Conservation (phyloP, 805 yeast genomes). For the Saturnispora ahearnii region DNA sequence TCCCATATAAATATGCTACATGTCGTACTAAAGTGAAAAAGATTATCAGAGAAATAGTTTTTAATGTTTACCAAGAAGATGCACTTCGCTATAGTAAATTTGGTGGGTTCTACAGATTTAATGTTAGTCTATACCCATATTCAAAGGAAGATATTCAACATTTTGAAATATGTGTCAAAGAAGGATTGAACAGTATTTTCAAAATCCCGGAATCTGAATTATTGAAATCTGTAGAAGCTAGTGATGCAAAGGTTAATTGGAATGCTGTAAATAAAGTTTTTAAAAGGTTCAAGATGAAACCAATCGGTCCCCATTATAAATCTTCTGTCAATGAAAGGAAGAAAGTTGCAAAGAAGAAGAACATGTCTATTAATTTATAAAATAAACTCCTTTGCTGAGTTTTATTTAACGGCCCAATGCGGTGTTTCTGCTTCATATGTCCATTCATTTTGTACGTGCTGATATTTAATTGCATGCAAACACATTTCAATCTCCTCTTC, state of each 20-base stretch:
- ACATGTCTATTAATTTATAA: background rate
- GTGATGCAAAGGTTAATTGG: constrained; percentile 17
- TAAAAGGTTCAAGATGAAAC: constrained; percentile 1
- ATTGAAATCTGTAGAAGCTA: constrained; percentile 7
- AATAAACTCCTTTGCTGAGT: too few species aligned
- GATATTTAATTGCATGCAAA: constrained; percentile 40
- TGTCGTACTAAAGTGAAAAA: constrained; percentile 19
- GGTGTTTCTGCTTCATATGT: constrained; percentile 38
- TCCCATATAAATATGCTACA: constrained; percentile 22
- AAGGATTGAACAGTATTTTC: constrained; percentile 16
- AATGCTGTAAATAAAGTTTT: constrained; percentile 10
- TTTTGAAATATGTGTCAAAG: constrained; percentile 11
- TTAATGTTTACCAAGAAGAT: constrained; percentile 12
- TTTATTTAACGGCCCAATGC: constrained; percentile 32
- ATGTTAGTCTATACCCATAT: constrained; percentile 10
- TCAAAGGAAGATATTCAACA: constrained; percentile 11
- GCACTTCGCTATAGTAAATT: constrained; percentile 1
- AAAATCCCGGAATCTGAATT: constrained; percentile 4
- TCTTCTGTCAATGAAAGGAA: background rate
- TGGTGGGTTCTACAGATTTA: constrained; percentile 24
- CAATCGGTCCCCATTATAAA: background rate
- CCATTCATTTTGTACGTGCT: constrained; percentile 23
- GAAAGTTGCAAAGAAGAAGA: background rate
- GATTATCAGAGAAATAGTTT: constrained; percentile 15
- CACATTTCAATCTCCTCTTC: constrained; percentile 31